Percentiles rank a stretch among this genome's conserved stretches.
Evolutionary conservation across 75 land plant genomes (phyloP).

Genomic region (Sequoiadendron giganteum): DNA sequence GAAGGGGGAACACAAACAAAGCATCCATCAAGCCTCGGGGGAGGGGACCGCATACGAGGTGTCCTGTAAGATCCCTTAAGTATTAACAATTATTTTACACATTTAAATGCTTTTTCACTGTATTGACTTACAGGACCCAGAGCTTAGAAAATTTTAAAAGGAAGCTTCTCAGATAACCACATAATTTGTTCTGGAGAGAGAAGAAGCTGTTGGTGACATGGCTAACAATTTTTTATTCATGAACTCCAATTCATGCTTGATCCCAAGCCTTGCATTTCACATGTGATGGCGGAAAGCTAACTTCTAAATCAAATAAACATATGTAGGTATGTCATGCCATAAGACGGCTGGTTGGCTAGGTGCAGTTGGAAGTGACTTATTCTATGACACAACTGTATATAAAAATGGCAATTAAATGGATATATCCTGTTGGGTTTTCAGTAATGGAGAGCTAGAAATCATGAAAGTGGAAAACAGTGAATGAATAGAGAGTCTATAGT

Average conservation of each 20-base stretch:
- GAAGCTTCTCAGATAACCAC: background rate
- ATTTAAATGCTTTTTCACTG: background rate
- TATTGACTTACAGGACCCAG: background rate
- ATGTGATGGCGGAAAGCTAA: background rate
- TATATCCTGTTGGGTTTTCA: background rate
- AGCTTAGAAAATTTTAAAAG: background rate
- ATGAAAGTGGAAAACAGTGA: background rate
- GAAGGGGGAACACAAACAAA: background rate
- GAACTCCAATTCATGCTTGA: background rate
- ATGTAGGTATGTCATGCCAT: constrained; percentile 6
- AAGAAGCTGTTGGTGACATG: background rate
- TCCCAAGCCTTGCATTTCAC: background rate
- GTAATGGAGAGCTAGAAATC: background rate
- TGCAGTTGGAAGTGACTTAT: background rate
- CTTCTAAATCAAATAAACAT: background rate
- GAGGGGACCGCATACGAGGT: background rate
- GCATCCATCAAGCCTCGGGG: background rate
- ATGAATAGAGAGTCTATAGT: background rate
- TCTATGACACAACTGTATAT: background rate
- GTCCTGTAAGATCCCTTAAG: background rate
- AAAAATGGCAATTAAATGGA: no score
- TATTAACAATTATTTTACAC: background rate
- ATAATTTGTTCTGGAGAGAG: background rate
- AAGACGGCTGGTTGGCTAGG: background rate
- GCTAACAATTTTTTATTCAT: background rate